A percentile compares a stretch with the other conserved stretches of the same genome.
These are phyloP conservation scores for Komagataella pseudopastoris DNA, from an alignment of 805 yeast species.

Conservation along the genomic window DNA sequence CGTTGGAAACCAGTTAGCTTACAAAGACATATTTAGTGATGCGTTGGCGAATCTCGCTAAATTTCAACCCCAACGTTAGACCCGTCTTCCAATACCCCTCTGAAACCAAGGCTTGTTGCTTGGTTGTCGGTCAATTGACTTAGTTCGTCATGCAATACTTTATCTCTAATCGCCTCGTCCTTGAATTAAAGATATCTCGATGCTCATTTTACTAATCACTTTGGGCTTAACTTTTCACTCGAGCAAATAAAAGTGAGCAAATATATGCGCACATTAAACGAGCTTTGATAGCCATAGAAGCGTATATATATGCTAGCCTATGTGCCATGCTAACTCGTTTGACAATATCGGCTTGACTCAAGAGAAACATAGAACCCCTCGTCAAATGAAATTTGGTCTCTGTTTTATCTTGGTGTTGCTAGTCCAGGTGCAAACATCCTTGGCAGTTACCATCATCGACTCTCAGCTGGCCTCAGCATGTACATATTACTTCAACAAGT, in stretches of 20 bases:
- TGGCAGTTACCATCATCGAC: conserved; percentile 12
- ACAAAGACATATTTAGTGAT: no score
- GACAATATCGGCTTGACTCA: no score
- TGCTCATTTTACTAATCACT: not conserved
- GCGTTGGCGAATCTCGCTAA: no score
- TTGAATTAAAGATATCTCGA: no score
- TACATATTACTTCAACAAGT: conserved; percentile 21
- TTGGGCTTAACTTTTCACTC: not conserved
- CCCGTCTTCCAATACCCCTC: no score
- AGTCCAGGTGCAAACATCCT: not conserved
- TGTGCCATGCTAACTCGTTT: not conserved
- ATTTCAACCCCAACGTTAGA: no score
- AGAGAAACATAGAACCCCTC: not conserved
- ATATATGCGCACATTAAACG: not conserved
- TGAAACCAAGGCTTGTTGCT: no score
- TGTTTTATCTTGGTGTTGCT: not conserved
- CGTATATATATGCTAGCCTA: not conserved
- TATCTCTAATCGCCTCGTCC: not conserved
- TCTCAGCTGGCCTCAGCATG: conserved; percentile 26
- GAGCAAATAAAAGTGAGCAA: not conserved
- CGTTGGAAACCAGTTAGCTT: not conserved
- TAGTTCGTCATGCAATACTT: no score
- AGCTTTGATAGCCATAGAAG: not conserved
- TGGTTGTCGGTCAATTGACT: no score
- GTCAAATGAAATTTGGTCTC: not conserved